Conservation (phyloP, 2,329 filamentous ascomycete genomes). For the Epichloe elymi region DNA sequence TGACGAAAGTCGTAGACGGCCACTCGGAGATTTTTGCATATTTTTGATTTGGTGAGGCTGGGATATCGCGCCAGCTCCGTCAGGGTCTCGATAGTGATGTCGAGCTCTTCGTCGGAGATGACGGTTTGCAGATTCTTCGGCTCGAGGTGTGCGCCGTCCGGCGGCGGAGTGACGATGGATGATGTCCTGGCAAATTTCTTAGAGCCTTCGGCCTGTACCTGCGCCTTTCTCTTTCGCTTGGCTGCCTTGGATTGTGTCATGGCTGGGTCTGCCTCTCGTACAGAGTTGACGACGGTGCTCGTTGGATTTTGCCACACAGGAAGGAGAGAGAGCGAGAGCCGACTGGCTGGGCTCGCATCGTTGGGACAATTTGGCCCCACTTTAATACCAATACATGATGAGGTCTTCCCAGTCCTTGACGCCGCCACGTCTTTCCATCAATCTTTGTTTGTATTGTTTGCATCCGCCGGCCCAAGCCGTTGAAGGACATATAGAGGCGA, state of each 20-base stretch:
- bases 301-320: not conserved
- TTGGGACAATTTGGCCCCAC: too few species aligned
- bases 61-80: conserved; percentile 45
- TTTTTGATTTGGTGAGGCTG: conserved; percentile 51
- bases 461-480: too few species aligned
- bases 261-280: not conserved
- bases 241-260: conserved; percentile 26
- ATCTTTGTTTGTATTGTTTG: too few species aligned
- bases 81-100: conserved; percentile 53
- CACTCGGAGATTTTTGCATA: conserved; percentile 51
- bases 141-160: conserved; percentile 23
- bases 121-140: conserved; percentile 39
- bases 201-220: conserved; percentile 18
- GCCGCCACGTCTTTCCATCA: too few species aligned
- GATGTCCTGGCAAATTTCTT: conserved; percentile 26
- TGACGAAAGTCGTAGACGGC: conserved; percentile 58
- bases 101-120: conserved; percentile 51
- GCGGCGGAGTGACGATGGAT: conserved; percentile 20
- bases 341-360: too few species aligned
- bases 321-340: too few species aligned
- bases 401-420: too few species aligned
- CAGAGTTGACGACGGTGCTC: not conserved
- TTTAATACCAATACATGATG: too few species aligned
- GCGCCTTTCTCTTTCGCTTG: conserved; percentile 31
- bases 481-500: too few species aligned